A percentile compares a stretch with the other conserved stretches of the same genome.
These are phyloP conservation scores for Fusarium sp. DNA, from an alignment of 2,329 filamentous ascomycete genomes.

Conservation along the genomic window DNA sequence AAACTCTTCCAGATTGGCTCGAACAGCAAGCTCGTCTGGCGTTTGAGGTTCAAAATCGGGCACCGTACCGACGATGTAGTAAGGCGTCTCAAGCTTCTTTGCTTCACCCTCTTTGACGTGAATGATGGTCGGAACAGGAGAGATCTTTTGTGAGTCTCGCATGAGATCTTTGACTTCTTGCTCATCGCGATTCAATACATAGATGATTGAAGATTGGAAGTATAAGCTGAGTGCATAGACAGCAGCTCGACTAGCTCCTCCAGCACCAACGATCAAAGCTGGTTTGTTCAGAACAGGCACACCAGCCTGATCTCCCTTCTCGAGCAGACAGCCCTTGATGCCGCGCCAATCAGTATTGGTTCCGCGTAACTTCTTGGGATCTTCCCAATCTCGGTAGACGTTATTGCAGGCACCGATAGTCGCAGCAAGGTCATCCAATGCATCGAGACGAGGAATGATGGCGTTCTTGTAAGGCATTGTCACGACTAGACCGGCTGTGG, in stretches of 20 bases:
- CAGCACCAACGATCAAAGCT: constrained; percentile 7
- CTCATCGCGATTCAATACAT: not conserved
- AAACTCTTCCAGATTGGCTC: not conserved
- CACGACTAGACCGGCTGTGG: not conserved
- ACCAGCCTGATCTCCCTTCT: not conserved
- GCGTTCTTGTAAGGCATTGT: constrained; percentile 18
- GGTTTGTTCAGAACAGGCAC: constrained; percentile 12
- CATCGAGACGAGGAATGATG: constrained; percentile 1
- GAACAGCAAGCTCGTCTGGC: not conserved
- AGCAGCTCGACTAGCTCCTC: constrained; percentile 10
- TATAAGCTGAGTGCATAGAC: constrained; percentile 5
- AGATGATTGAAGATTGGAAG: constrained; percentile 8
- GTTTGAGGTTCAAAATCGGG: constrained; percentile 3
- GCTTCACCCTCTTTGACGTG: constrained; percentile 2
- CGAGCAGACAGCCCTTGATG: not conserved
- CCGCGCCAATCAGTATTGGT: constrained; percentile 6
- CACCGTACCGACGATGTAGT: not conserved
- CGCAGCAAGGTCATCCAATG: not conserved
- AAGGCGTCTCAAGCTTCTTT: constrained; percentile 1
- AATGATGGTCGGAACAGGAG: not conserved
- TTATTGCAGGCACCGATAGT: constrained; percentile 10
- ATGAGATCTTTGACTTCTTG: not conserved
- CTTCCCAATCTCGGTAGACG: constrained; percentile 5
- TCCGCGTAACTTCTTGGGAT: not conserved
- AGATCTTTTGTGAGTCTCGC: not conserved